Conservation (phyloP, 805 yeast genomes). For the Wickerhamomyces mucosus region DNA sequence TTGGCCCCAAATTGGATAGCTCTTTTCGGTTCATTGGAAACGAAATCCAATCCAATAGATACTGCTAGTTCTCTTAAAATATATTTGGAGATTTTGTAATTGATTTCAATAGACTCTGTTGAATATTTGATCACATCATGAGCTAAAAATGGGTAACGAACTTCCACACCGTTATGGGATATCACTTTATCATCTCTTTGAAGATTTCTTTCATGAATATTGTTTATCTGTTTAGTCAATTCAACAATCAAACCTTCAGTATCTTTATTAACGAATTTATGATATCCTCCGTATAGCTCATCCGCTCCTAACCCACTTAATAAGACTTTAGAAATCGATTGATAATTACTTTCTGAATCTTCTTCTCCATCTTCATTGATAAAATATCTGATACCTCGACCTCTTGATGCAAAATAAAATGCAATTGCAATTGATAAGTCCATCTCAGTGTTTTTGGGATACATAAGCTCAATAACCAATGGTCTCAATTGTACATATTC, state of each 20-base stretch:
- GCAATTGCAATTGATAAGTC: conserved; percentile 94
- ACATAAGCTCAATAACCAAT: conserved; percentile 57
- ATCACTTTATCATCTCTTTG: conserved; percentile 91
- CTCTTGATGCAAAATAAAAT: conserved; percentile 80
- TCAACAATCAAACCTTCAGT: conserved; percentile 43
- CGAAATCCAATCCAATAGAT: conserved; percentile 39
- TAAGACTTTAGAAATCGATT: conserved; percentile 55
- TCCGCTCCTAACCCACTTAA: conserved; percentile 96
- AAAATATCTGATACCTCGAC: conserved; percentile 25
- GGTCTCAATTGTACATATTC: conserved; percentile 45
- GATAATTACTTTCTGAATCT: conserved; percentile 22
- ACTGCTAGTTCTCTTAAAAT: conserved; percentile 56
- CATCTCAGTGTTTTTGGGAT: conserved; percentile 87
- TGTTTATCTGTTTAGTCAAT: conserved; percentile 57
- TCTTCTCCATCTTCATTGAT: conserved; percentile 8
- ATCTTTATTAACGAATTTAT: conserved; percentile 53
- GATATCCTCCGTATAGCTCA: conserved; percentile 93
- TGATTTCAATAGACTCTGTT: conserved; percentile 38
- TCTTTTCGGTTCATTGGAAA: conserved; percentile 70
- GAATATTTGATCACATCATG: conserved; percentile 44
- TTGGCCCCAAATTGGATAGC: conserved; percentile 97
- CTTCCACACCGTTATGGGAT: conserved; percentile 80
- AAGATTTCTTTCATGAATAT: conserved; percentile 70
- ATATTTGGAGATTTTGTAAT: conserved; percentile 39
- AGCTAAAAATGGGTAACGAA: conserved; percentile 81